phyloP scores from a whole-genome alignment of 2,329 filamentous ascomycete genomes.

The Microcyclosporella mali region DNA sequence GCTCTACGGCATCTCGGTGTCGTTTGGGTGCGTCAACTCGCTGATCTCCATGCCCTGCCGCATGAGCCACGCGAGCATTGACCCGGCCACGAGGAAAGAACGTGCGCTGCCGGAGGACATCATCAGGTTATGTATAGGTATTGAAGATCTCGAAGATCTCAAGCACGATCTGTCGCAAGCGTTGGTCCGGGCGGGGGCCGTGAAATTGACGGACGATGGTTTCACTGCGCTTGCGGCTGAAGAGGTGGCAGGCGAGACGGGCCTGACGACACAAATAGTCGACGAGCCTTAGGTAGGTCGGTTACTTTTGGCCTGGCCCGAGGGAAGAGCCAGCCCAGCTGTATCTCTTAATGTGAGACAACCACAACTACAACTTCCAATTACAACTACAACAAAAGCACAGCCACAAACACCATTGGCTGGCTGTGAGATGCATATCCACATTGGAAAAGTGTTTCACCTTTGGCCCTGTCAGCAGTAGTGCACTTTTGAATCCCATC shows the following conservation, averaged over 20 bases:
- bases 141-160: constrained; percentile 85
- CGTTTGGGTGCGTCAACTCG: constrained; percentile 96
- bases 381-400: neutral
- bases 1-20: constrained; percentile 92
- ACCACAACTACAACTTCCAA: neutral
- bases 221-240: constrained; percentile 55
- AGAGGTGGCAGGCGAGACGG: constrained; percentile 25
- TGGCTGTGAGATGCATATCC: too few species aligned
- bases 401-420: too few species aligned
- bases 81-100: constrained; percentile 84
- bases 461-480: too few species aligned
- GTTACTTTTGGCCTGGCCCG: neutral
- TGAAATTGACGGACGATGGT: constrained; percentile 76
- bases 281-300: constrained; percentile 28
- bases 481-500: too few species aligned
- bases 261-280: constrained; percentile 30
- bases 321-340: neutral
- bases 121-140: constrained; percentile 90
- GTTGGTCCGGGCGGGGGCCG: constrained; percentile 88
- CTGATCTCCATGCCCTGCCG: constrained; percentile 99
- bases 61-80: constrained; percentile 98
- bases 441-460: too few species aligned
- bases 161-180: constrained; percentile 89
- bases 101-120: constrained; percentile 94
- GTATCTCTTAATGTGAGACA: too few species aligned